These are phyloP conservation scores for Colletotrichum chrysophilum DNA, from an alignment of 2,329 filamentous ascomycete genomes.

Conservation along the genomic window DNA sequence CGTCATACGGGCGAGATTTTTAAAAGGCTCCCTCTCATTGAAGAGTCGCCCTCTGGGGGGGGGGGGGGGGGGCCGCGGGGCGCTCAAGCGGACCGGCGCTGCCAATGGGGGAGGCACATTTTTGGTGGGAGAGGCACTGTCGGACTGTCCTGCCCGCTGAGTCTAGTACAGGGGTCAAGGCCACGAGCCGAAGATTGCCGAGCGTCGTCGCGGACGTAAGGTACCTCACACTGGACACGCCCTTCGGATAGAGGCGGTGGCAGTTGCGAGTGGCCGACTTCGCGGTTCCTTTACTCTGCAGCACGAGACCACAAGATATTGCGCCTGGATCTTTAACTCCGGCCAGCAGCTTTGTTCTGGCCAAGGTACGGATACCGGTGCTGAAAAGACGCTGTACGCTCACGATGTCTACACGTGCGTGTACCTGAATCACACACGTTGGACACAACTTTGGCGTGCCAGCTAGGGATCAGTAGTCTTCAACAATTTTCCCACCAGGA, in stretches of 20 bases:
- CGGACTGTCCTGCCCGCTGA: background rate
- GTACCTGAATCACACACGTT: background rate
- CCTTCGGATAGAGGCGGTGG: background rate
- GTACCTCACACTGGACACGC: background rate
- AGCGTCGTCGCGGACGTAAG: constrained; percentile 13
- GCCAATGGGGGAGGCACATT: background rate
- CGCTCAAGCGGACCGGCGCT: constrained; percentile 3
- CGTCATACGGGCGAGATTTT: constrained; percentile 22
- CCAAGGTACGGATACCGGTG: background rate
- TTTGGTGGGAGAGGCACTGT: background rate
- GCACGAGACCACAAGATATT: background rate
- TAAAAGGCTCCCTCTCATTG: constrained; percentile 21
- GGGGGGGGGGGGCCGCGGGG: background rate
- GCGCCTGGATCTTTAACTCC: background rate
- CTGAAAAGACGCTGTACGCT: background rate
- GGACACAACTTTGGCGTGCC: background rate
- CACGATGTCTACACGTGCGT: background rate
- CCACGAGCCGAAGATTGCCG: constrained; percentile 22
- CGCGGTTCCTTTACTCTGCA: background rate
- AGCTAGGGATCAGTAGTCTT: background rate
- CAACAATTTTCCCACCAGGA: background rate
- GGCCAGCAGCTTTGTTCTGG: background rate
- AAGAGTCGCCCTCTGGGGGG: background rate
- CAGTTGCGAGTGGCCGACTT: background rate
- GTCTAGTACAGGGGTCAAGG: constrained; percentile 17